phyloP scores from a whole-genome alignment of 257 asterid genomes.

The Solanum chiquidenum region DNA sequence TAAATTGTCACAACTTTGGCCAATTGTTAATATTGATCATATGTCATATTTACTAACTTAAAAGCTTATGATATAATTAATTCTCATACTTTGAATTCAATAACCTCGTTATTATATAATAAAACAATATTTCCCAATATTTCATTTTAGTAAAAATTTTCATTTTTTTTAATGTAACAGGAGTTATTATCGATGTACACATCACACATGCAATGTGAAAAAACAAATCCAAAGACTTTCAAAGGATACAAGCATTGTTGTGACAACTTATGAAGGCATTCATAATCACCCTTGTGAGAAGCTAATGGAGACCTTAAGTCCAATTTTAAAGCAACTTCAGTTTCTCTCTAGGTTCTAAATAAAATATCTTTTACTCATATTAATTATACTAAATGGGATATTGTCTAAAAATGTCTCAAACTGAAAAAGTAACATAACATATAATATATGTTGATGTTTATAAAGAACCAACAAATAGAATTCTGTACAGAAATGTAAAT shows the following conservation, averaged over 20 bases:
- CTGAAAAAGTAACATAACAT: background rate
- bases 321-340: slow-evolving; percentile 89
- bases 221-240: slow-evolving; percentile 86
- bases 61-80: background rate
- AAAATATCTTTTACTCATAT: background rate
- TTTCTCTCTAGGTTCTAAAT: slow-evolving; percentile 69
- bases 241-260: slow-evolving; percentile 66
- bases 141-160: background rate
- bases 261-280: slow-evolving; percentile 85
- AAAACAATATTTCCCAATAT: background rate
- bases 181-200: slow-evolving; percentile 96
- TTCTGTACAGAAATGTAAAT: slow-evolving; percentile 1
- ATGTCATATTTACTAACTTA: background rate
- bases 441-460: background rate
- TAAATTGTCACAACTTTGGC: background rate
- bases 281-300: slow-evolving; percentile 94
- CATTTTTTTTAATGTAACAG: slow-evolving; percentile 15
- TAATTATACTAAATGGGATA: background rate
- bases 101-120: background rate
- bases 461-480: background rate
- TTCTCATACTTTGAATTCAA: background rate
- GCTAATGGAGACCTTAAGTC: slow-evolving; percentile 83
- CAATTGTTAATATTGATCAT: background rate
- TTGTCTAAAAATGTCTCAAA: background rate
- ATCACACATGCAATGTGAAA: slow-evolving; percentile 95